A percentile compares a stretch with the other conserved stretches of the same genome.
These are phyloP conservation scores for Chrysoporthe austroafricana DNA, from an alignment of 2,329 filamentous ascomycete genomes.

Conservation along the genomic window DNA sequence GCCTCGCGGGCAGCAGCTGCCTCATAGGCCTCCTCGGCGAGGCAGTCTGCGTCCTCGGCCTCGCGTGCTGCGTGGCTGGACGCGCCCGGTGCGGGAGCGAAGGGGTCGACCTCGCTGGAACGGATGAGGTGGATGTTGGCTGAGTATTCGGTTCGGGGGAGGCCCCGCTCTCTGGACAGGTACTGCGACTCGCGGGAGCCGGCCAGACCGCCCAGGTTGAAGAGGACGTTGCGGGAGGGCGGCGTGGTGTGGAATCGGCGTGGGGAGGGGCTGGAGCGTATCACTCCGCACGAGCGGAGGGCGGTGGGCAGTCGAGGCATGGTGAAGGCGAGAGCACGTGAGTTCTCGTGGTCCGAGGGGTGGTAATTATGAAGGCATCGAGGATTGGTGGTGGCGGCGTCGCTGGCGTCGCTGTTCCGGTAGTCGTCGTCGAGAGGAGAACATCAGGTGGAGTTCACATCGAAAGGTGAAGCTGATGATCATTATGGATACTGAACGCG, in stretches of 20 bases:
- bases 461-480: not conserved
- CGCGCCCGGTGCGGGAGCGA: constrained; percentile 20
- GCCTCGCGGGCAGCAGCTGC: not conserved
- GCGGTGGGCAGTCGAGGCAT: not conserved
- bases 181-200: constrained; percentile 25
- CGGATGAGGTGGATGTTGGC: constrained; percentile 25
- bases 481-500: not conserved
- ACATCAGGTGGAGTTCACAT: not conserved
- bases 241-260: constrained; percentile 2
- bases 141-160: constrained; percentile 26
- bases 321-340: not conserved
- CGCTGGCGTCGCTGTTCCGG: not conserved
- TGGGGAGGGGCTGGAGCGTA: not conserved
- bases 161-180: constrained; percentile 23
- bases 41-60: not conserved
- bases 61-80: constrained; percentile 1
- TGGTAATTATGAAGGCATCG: not conserved
- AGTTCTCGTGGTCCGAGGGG: not conserved
- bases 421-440: not conserved
- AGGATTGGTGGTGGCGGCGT: not conserved
- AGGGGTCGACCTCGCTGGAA: constrained; percentile 28
- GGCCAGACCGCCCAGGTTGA: constrained; percentile 24
- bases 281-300: not conserved
- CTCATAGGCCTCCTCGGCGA: no score
- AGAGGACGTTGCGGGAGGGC: constrained; percentile 9